These are phyloP conservation scores for Cynanchum wilfordii DNA, from an alignment of 257 asterid species.

Conservation along the genomic window DNA sequence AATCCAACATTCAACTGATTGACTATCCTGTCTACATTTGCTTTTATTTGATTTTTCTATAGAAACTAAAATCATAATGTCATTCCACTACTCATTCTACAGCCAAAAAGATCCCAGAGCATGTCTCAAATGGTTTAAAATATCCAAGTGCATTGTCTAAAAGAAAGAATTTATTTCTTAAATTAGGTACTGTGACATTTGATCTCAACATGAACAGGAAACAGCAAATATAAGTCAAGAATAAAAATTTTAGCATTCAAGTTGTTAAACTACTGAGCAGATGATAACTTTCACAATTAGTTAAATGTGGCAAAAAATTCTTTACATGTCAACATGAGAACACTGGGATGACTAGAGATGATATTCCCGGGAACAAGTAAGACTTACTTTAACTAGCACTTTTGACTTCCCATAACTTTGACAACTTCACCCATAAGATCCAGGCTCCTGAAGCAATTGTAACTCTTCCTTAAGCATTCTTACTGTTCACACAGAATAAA, in stretches of 20 bases:
- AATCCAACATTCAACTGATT: neutral
- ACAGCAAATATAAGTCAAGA: neutral
- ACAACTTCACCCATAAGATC: conserved; percentile 94
- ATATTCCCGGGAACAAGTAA: neutral
- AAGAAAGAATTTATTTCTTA: neutral
- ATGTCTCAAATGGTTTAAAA: neutral
- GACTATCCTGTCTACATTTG: neutral
- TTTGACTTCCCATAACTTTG: conserved; percentile 92
- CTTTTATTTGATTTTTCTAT: neutral
- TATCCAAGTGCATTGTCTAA: neutral
- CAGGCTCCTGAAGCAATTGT: conserved; percentile 91
- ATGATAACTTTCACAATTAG: neutral
- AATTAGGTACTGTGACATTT: neutral
- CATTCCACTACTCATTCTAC: neutral
- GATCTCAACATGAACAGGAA: neutral
- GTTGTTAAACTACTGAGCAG: too few species aligned
- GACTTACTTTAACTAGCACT: conserved; percentile 87
- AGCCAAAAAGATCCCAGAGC: neutral
- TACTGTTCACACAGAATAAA: conserved; percentile 32
- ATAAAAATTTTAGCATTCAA: neutral
- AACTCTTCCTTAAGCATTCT: conserved; percentile 85
- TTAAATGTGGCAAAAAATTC: neutral
- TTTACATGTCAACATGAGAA: neutral
- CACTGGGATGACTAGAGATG: neutral
- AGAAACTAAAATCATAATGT: neutral